Evolutionary conservation across 371 early-diverging fungal genomes (phyloP).

Genomic region (Choanephora cucurbitarum): DNA sequence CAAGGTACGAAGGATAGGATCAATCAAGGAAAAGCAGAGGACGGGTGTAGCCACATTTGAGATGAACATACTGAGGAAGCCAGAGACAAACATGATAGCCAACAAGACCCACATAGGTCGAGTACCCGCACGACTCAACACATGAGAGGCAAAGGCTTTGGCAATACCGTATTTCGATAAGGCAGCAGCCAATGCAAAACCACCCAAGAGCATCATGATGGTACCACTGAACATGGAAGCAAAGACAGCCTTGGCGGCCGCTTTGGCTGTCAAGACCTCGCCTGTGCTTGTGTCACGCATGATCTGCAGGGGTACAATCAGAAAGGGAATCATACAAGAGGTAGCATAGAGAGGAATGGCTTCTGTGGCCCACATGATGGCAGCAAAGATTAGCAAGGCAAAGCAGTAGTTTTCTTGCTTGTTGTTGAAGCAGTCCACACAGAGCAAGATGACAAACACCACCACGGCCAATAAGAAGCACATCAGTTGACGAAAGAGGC

Average conservation of each 20-base stretch:
- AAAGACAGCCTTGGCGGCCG: constrained; percentile 83
- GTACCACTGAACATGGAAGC: constrained; percentile 94
- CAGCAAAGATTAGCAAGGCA: constrained; percentile 65
- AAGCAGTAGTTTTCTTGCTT: constrained; percentile 68
- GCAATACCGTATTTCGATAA: constrained; percentile 66
- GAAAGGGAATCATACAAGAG: constrained; percentile 74
- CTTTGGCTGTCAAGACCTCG: constrained; percentile 60
- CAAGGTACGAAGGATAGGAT: constrained; percentile 73
- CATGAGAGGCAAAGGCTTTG: constrained; percentile 68
- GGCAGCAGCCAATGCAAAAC: constrained; percentile 89
- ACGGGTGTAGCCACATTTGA: constrained; percentile 87
- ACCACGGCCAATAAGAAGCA: constrained; percentile 50
- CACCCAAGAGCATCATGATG: constrained; percentile 94
- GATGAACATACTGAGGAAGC: constrained; percentile 80
- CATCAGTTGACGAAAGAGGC: constrained; percentile 27
- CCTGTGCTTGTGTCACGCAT: constrained; percentile 55
- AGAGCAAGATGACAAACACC: constrained; percentile 59
- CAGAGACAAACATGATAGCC: constrained; percentile 76
- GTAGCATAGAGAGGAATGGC: constrained; percentile 86
- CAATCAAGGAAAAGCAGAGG: constrained; percentile 76
- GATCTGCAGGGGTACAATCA: constrained; percentile 74
- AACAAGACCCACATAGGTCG: constrained; percentile 70
- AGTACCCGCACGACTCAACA: constrained; percentile 75
- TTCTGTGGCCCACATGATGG: constrained; percentile 76
- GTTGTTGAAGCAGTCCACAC: constrained; percentile 58